Conservation (phyloP, 2,329 filamentous ascomycete species). For the Cercospora janseana region DNA sequence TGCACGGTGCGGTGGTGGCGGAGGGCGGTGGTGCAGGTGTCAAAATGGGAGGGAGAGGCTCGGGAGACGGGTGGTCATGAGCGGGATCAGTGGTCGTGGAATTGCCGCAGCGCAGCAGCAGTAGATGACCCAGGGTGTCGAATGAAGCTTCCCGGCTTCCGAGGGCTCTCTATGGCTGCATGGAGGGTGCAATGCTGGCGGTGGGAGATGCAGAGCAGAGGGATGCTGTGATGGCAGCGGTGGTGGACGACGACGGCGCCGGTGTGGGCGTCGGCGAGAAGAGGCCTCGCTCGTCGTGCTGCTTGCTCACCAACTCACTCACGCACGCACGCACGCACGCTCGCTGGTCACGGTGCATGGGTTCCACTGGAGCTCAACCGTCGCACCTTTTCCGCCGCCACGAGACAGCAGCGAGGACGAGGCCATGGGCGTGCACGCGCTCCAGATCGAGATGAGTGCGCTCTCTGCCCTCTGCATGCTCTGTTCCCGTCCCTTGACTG, state of each 20-base stretch:
- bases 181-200: constrained; percentile 12
- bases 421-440: not conserved
- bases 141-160: constrained; percentile 5
- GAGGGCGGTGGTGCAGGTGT: not conserved
- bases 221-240: constrained; percentile 5
- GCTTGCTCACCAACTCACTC: too few species aligned
- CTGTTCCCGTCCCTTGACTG: not conserved
- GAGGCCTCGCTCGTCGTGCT: not conserved
- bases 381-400: constrained; percentile 3
- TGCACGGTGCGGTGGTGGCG: not conserved
- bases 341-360: constrained; percentile 5
- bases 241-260: constrained; percentile 6
- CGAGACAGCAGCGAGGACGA: too few species aligned
- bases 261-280: not conserved
- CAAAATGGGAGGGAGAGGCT: not conserved
- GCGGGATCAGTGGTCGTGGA: constrained; percentile 6
- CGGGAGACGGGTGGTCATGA: not conserved
- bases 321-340: too few species aligned
- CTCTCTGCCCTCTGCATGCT: not conserved
- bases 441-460: not conserved
- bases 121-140: too few species aligned
- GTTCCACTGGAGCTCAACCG: constrained; percentile 5
- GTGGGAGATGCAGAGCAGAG: constrained; percentile 9
- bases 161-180: constrained; percentile 6
- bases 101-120: constrained; percentile 5